phyloP scores from a whole-genome alignment of 345 rosid genomes.

The Gossypium turneri region DNA sequence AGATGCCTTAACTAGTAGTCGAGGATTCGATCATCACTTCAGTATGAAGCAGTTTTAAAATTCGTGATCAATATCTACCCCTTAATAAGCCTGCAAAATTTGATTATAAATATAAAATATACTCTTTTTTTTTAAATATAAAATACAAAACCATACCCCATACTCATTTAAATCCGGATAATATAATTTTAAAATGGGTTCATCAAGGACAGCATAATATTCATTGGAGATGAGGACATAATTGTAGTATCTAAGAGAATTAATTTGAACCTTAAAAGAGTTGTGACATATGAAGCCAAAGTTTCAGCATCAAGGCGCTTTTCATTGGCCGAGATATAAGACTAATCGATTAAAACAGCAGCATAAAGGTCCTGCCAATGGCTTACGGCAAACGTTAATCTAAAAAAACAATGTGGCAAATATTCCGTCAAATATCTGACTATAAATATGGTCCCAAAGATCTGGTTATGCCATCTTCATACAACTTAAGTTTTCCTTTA shows the following conservation, averaged over 20 bases:
- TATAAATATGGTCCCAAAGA: slow-evolving; percentile 1
- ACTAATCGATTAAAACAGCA: neutral
- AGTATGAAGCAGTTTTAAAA: rapidly evolving
- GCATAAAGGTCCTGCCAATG: neutral
- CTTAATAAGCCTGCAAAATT: too few species aligned
- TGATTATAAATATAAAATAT: too few species aligned
- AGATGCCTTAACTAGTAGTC: too few species aligned
- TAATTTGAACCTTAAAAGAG: neutral
- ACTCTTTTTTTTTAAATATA: too few species aligned
- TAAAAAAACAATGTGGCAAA: neutral
- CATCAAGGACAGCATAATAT: neutral
- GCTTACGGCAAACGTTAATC: neutral
- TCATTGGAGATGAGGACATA: neutral
- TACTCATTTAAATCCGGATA: too few species aligned
- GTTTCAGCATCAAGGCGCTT: neutral
- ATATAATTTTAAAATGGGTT: neutral
- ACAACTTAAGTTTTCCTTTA: neutral
- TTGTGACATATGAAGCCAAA: neutral
- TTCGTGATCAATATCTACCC: too few species aligned
- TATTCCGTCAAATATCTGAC: neutral
- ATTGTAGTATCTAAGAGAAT: neutral
- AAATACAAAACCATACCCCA: too few species aligned
- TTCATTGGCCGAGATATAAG: too few species aligned
- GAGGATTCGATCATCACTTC: too few species aligned
- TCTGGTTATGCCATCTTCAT: neutral